Percentiles rank a stretch among this genome's conserved stretches.
phyloP scores from a whole-genome alignment of 2,329 filamentous ascomycete species.

The Aspergillus tamarii region DNA sequence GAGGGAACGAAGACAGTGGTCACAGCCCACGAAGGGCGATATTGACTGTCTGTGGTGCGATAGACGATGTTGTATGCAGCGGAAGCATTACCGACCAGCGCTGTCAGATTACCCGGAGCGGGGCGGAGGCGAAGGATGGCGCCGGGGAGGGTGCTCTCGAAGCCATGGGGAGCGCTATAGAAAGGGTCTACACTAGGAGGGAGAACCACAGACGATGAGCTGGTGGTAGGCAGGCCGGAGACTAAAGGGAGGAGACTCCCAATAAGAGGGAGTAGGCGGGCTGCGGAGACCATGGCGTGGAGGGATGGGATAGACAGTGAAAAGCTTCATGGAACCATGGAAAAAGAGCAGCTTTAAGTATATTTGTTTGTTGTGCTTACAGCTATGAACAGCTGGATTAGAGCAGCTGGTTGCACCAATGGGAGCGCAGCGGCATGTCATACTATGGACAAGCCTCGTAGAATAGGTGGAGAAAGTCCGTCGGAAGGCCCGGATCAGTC shows the following conservation, averaged over 20 bases:
- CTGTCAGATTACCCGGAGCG: slow-evolving; percentile 20
- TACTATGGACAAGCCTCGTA: neutral
- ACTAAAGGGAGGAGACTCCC: slow-evolving; percentile 7
- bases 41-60: slow-evolving; percentile 24
- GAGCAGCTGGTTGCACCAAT: neutral
- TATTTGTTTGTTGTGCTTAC: neutral
- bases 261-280: slow-evolving; percentile 7
- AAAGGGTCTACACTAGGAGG: slow-evolving; percentile 21
- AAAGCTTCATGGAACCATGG: neutral
- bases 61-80: slow-evolving; percentile 22
- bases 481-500: neutral
- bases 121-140: slow-evolving; percentile 21
- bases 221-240: slow-evolving; percentile 5
- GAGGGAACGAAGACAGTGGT: slow-evolving; percentile 41
- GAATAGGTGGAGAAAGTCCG: neutral
- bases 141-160: slow-evolving; percentile 15
- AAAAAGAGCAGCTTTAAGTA: neutral
- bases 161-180: slow-evolving; percentile 20
- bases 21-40: slow-evolving; percentile 29
- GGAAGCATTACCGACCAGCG: slow-evolving; percentile 12
- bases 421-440: neutral
- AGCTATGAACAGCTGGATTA: neutral
- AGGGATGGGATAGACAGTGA: neutral
- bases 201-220: neutral
- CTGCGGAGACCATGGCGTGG: slow-evolving; percentile 3